Conservation (phyloP, 495 filamentous ascomycete species). For the Hypoxylon fragiforme region DNA sequence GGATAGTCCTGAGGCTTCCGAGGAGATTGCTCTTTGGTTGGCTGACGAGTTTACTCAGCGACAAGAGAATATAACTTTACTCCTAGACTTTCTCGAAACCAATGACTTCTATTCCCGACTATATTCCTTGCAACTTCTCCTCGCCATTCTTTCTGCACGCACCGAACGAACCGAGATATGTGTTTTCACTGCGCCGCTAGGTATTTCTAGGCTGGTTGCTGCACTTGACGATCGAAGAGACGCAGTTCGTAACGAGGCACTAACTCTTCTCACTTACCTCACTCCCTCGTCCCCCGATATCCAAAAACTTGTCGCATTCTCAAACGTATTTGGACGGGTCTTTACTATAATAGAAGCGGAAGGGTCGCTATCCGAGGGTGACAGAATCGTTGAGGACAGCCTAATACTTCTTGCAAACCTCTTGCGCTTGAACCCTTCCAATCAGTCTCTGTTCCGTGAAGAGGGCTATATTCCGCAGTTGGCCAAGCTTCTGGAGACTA, state of each 20-base stretch:
- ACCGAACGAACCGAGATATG: slow-evolving; percentile 97
- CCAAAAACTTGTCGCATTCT: slow-evolving; percentile 92
- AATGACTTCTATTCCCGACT: slow-evolving; percentile 91
- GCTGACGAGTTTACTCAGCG: slow-evolving; percentile 98
- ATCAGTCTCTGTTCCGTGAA: slow-evolving; percentile 93
- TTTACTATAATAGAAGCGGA: slow-evolving; percentile 81
- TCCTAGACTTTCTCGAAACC: slow-evolving; percentile 86
- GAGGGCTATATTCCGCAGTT: slow-evolving; percentile 80
- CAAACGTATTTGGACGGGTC: slow-evolving; percentile 86
- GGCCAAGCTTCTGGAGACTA: slow-evolving; percentile 67
- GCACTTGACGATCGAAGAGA: slow-evolving; percentile 84
- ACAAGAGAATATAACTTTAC: slow-evolving; percentile 93
- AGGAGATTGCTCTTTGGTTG: slow-evolving; percentile 95
- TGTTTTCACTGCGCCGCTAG: slow-evolving; percentile 82
- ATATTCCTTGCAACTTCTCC: slow-evolving; percentile 88
- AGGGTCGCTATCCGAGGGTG: slow-evolving; percentile 80
- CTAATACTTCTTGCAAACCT: slow-evolving; percentile 91
- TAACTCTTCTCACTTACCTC: slow-evolving; percentile 55
- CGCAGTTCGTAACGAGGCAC: slow-evolving; percentile 77
- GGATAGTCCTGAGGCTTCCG: slow-evolving; percentile 83
- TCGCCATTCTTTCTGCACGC: slow-evolving; percentile 80
- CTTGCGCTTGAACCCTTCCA: slow-evolving; percentile 83
- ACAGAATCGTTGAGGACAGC: slow-evolving; percentile 91
- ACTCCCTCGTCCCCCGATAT: slow-evolving; percentile 63
- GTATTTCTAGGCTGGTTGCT: slow-evolving; percentile 82